These are phyloP conservation scores for Aschersonia sp. DNA, from an alignment of 2,329 filamentous ascomycete genomes.

Conservation along the genomic window DNA sequence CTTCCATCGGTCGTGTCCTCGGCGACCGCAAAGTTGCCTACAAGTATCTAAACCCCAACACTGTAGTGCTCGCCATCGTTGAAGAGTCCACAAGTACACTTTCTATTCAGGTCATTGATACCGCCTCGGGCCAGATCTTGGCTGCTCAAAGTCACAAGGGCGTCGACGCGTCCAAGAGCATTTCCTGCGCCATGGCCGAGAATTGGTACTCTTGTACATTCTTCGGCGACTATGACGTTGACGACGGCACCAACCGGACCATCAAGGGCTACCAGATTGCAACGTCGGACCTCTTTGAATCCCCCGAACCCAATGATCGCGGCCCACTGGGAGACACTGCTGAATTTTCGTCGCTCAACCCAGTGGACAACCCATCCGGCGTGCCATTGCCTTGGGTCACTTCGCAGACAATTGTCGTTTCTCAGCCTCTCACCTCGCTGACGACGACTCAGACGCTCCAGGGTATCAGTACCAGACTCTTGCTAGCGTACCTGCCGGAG, in stretches of 20 bases:
- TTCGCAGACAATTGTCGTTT: constrained; percentile 68
- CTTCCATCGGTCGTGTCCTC: constrained; percentile 87
- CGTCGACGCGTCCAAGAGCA: constrained; percentile 59
- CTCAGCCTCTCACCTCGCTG: constrained; percentile 64
- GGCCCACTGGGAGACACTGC: constrained; percentile 55
- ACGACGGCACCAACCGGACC: constrained; percentile 35
- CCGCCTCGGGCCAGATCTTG: constrained; percentile 69
- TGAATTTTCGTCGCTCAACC: constrained; percentile 67
- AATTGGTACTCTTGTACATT: constrained; percentile 93
- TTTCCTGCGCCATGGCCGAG: constrained; percentile 70
- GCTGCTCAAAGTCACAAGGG: constrained; percentile 55
- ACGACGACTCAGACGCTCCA: constrained; percentile 80
- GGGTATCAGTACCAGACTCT: constrained; percentile 72
- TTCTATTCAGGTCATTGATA: constrained; percentile 70
- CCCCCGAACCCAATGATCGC: constrained; percentile 66
- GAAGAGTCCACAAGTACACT: constrained; percentile 44
- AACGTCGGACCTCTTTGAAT: constrained; percentile 83
- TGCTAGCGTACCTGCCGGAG: constrained; percentile 65
- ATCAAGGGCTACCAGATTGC: constrained; percentile 78
- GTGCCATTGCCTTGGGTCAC: constrained; percentile 57
- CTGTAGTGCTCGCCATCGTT: constrained; percentile 59
- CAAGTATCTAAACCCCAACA: constrained; percentile 89
- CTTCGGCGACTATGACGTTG: constrained; percentile 44
- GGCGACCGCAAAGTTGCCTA: constrained; percentile 88
- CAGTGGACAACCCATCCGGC: constrained; percentile 39